Evolutionary conservation across 371 early-diverging fungal genomes (phyloP), one percentile per base, ranked within the genome.

Genomic region (Saksenaea vasiformis): DNA sequence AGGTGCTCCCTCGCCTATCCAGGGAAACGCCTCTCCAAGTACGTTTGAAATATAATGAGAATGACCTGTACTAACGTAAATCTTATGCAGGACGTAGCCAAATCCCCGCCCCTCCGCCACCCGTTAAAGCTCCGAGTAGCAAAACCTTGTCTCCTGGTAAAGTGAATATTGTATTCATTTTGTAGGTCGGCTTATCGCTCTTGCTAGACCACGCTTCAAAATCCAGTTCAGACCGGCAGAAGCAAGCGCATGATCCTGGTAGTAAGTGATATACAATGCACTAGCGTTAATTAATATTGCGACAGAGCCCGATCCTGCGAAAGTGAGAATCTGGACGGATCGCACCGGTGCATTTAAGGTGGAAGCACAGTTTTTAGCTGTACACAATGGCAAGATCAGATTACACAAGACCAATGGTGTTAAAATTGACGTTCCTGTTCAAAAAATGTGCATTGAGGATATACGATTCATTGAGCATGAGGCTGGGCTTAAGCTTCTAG

Each of bases 341-440:
- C 85, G 90, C n/a, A 88, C 91, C 0, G 97, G 96, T 51, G 75
- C 91, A 1, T 96, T 95, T 82, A 93, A 87, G 58, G 96, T 96
- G 1, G 93, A 95, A 44, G 98, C 98, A 4, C 91, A 93, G 65
- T 94, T 90, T 56, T 58, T 97, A 26, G 80, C 85, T 22, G 80
- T 83, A 51, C 81, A 87, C 47, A 89, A 92, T 54, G 93, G 91
- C 60, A 93, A 93, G 67, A 90, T 95, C 28, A 90, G 95, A 27
- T 74, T 98, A 55, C 95, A 94, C 80, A 98, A 98, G 70, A 74
- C 89, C 27, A 98, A 98, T 72, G 95, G 95, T 57, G 95, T 94
- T 67, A 95, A 90, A 65, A 97, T 98, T 69, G 92, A 88, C 56
- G 98, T 98, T 1, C 93, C 95, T 3, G 73, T 95, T 34, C 90